phyloP scores from a whole-genome alignment of 2,329 filamentous ascomycete species.

The Ustulina deusta region DNA sequence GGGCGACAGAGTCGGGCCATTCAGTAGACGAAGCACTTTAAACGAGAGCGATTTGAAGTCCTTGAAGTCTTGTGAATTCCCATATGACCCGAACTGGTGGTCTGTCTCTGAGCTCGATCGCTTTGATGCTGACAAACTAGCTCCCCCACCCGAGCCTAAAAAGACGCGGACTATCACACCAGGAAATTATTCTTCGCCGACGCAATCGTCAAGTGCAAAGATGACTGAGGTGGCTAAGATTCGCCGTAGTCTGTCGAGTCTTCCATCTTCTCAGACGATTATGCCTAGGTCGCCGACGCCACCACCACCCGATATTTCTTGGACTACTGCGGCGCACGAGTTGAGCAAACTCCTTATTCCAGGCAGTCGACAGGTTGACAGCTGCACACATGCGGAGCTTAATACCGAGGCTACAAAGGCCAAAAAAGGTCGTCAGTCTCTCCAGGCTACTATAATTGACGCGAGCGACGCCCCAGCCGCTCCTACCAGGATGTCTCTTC shows the following conservation, averaged over 20 bases:
- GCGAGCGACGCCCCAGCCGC: conserved; percentile 51
- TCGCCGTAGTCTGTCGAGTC: conserved; percentile 71
- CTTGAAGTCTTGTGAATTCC: conserved; percentile 52
- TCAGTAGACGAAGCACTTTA: conserved; percentile 52
- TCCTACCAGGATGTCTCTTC: conserved; percentile 76
- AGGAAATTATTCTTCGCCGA: conserved; percentile 87
- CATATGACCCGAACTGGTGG: conserved; percentile 81
- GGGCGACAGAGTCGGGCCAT: conserved; percentile 62
- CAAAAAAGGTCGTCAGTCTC: conserved; percentile 73
- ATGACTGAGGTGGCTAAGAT: conserved; percentile 76
- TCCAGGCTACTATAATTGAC: conserved; percentile 55
- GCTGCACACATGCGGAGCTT: conserved; percentile 82
- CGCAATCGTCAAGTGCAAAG: conserved; percentile 87
- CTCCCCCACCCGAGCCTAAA: conserved; percentile 62
- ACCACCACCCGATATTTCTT: conserved; percentile 84
- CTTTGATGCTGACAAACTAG: conserved; percentile 71
- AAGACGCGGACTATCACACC: conserved; percentile 67
- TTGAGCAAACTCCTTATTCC: conserved; percentile 87
- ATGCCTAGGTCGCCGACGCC: conserved; percentile 66
- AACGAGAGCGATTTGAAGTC: conserved; percentile 48
- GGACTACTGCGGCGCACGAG: conserved; percentile 86
- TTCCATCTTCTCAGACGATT: conserved; percentile 55
- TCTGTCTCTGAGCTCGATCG: conserved; percentile 72
- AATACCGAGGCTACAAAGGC: conserved; percentile 74
- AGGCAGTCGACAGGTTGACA: conserved; percentile 76